These are phyloP conservation scores for Suhomyces terraborum DNA, from an alignment of 1,139 yeast genomes.

Conservation along the genomic window DNA sequence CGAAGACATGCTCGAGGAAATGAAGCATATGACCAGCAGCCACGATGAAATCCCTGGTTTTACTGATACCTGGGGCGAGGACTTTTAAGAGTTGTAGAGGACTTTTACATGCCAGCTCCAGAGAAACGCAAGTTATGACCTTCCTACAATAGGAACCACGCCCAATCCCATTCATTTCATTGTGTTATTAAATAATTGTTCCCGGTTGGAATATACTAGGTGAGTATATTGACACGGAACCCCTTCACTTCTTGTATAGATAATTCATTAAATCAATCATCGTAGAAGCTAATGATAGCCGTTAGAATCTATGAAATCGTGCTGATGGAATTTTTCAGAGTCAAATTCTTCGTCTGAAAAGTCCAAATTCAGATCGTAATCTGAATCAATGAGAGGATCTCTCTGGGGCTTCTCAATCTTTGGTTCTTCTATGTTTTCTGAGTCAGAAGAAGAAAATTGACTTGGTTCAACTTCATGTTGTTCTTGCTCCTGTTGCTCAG, in stretches of 20 bases:
- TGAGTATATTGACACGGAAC: slow-evolving; percentile 1
- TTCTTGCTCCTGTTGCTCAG: slow-evolving; percentile 1
- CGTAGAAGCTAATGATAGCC: neutral
- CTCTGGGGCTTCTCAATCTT: slow-evolving; percentile 13
- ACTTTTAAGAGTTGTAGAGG: no score
- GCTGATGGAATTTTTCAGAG: slow-evolving; percentile 9
- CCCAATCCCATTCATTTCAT: slow-evolving; percentile 6
- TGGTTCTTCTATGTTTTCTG: slow-evolving; percentile 3
- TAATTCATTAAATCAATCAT: slow-evolving; percentile 1
- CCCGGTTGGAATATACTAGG: slow-evolving; percentile 5
- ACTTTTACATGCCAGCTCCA: no score
- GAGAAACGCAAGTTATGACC: no score
- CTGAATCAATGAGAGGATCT: slow-evolving; percentile 31
- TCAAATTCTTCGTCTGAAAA: slow-evolving; percentile 18
- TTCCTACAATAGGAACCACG: no score
- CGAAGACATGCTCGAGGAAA: slow-evolving; percentile 56
- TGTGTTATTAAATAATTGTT: slow-evolving; percentile 1
- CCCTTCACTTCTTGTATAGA: slow-evolving; percentile 9
- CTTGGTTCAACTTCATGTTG: neutral
- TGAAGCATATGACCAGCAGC: slow-evolving; percentile 13
- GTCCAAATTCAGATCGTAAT: slow-evolving; percentile 32
- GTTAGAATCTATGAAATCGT: slow-evolving; percentile 7
- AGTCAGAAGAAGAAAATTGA: no score
- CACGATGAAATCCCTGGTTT: slow-evolving; percentile 33
- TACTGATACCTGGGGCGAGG: slow-evolving; percentile 25